These are phyloP conservation scores for Chenopodium suecicum DNA, from an alignment of 148 eudicot species.

Conservation along the genomic window DNA sequence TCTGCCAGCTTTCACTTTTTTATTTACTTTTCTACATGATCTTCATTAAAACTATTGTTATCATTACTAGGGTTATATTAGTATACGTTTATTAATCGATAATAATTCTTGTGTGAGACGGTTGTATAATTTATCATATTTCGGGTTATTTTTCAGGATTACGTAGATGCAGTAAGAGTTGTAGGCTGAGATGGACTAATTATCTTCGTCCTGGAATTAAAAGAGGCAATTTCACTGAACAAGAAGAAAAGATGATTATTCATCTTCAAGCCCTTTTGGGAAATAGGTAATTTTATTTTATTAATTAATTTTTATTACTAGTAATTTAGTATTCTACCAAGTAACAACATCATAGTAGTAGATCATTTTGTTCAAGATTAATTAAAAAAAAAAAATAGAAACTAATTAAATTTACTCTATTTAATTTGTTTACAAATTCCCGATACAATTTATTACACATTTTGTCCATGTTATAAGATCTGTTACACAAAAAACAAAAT, in stretches of 20 bases:
- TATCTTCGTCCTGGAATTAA: constrained; percentile 89
- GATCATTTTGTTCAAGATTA: not conserved
- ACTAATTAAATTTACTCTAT: not conserved
- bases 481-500: constrained; percentile 18
- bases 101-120: not conserved
- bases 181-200: constrained; percentile 88
- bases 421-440: not conserved
- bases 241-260: constrained; percentile 84
- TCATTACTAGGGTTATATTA: not conserved
- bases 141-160: constrained; percentile 41
- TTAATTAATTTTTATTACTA: not conserved
- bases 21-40: constrained; percentile 3
- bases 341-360: not conserved
- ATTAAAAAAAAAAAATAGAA: not conserved
- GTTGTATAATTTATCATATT: not conserved
- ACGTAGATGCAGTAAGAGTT: constrained; percentile 89
- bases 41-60: not conserved
- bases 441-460: constrained; percentile 13
- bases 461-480: constrained; percentile 20
- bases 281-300: constrained; percentile 46
- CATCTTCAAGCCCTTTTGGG: constrained; percentile 96
- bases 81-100: not conserved
- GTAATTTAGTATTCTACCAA: too few relatives aligned
- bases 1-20: constrained; percentile 20
- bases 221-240: constrained; percentile 75